Conservation (phyloP, 2,329 filamentous ascomycete genomes). For the Clarireedia homoeocarpa region DNA sequence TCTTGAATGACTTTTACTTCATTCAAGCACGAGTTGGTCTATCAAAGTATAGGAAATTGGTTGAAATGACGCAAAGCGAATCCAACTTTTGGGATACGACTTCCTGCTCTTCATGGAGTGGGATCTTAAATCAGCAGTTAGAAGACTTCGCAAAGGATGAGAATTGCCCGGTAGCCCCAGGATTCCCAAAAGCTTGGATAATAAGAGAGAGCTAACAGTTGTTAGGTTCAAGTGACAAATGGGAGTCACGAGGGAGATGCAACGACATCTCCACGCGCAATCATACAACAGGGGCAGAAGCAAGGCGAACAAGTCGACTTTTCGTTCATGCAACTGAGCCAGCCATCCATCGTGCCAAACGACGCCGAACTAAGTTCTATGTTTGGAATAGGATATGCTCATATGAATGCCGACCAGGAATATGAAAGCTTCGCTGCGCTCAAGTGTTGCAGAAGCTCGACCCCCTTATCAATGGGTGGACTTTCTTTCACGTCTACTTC, state of each 20-base stretch:
- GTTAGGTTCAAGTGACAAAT: conserved; percentile 16
- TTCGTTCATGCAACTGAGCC: conserved; percentile 8
- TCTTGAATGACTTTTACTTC: conserved; percentile 25
- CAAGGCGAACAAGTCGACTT: conserved; percentile 4
- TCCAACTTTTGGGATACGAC: conserved; percentile 23
- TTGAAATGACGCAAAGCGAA: conserved; percentile 27
- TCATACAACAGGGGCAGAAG: conserved; percentile 12
- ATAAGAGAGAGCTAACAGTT: conserved; percentile 8
- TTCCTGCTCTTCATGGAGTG: conserved; percentile 12
- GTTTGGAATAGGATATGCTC: conserved; percentile 19
- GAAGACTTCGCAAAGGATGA: conserved; percentile 20
- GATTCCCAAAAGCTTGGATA: background rate
- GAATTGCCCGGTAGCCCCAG: conserved; percentile 17
- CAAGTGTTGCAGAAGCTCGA: conserved; percentile 8
- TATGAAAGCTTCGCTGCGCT: conserved; percentile 21
- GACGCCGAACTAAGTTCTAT: conserved; percentile 15
- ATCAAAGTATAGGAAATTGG: conserved; percentile 20
- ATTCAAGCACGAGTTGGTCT: conserved; percentile 19
- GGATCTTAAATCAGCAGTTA: conserved; percentile 19
- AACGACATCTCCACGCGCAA: conserved; percentile 8
- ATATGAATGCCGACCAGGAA: conserved; percentile 13
- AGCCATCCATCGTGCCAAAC: background rate
- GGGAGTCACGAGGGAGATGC: conserved; percentile 19
- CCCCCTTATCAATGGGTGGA: conserved; percentile 9
- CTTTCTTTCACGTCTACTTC: conserved; percentile 7